These are phyloP conservation scores for Tetrapyrgos nigripes DNA, from an alignment of 1,284 basidiomycete species.

Conservation along the genomic window DNA sequence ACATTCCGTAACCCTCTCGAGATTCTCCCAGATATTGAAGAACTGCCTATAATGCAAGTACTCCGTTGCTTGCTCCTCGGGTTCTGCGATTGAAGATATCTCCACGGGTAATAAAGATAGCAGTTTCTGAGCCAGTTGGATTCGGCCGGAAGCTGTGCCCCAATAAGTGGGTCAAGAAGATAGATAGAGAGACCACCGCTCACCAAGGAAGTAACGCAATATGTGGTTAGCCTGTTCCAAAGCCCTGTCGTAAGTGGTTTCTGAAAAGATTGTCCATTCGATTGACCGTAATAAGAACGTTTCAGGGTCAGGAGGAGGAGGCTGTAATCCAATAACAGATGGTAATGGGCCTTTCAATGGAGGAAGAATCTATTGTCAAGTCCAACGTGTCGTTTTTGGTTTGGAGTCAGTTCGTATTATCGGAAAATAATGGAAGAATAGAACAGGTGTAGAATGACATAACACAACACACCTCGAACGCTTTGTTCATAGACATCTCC, in stretches of 20 bases:
- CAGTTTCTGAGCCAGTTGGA: constrained; percentile 73
- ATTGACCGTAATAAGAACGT: constrained; percentile 82
- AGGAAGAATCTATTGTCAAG: constrained; percentile 52
- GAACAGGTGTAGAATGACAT: constrained; percentile 4
- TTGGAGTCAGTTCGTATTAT: constrained; percentile 6
- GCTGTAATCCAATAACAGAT: constrained; percentile 57
- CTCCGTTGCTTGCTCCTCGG: constrained; percentile 71
- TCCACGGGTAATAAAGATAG: constrained; percentile 72
- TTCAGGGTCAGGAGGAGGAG: constrained; percentile 63
- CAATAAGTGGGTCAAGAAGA: constrained; percentile 10
- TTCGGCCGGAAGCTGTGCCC: constrained; percentile 69
- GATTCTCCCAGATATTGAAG: constrained; percentile 71
- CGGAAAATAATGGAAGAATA: background rate
- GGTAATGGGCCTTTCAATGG: constrained; percentile 66
- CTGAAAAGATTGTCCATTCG: constrained; percentile 91
- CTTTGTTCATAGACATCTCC: constrained; percentile 77
- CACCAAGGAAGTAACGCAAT: constrained; percentile 87
- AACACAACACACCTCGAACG: constrained; percentile 63
- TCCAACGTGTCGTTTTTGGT: constrained; percentile 5
- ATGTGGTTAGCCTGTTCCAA: constrained; percentile 87
- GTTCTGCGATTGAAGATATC: constrained; percentile 61
- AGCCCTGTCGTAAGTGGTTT: constrained; percentile 78
- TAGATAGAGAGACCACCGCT: constrained; percentile 30
- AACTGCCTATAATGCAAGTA: constrained; percentile 79
- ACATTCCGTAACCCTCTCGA: constrained; percentile 63